Percentiles rank a stretch among this genome's conserved stretches.
phyloP scores from a whole-genome alignment of 108 stramenopile genomes.

The Schizochytrium sp. region DNA sequence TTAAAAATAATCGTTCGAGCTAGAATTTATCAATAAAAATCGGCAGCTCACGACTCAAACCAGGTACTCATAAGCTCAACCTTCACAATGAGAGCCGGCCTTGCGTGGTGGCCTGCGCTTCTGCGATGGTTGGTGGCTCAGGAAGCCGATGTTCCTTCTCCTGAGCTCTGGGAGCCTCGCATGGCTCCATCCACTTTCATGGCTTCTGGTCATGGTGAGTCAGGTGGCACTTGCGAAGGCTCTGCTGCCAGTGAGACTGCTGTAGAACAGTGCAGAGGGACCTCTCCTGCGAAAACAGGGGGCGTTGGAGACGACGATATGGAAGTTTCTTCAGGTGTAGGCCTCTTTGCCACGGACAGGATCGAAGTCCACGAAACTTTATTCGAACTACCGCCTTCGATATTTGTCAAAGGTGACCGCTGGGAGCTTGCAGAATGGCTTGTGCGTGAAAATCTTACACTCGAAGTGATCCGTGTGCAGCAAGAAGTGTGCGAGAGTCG shows the following conservation, averaged over 20 bases:
- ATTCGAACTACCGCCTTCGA: constrained; percentile 3
- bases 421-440: constrained; percentile 58
- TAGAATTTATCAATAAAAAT: no score
- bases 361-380: background rate
- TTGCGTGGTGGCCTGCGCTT: constrained; percentile 54
- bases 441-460: constrained; percentile 1
- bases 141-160: constrained; percentile 48
- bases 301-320: constrained; percentile 6
- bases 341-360: constrained; percentile 17
- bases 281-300: background rate
- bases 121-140: constrained; percentile 40
- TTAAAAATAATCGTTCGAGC: no score
- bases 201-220: background rate
- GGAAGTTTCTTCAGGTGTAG: background rate
- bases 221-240: background rate
- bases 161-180: constrained; percentile 48
- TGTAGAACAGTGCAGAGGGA: background rate
- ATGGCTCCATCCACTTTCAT: background rate
- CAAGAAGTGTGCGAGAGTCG: background rate
- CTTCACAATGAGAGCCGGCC: background rate
- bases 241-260: background rate
- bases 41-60: no score
- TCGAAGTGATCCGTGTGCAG: background rate
- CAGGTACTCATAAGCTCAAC: background rate
- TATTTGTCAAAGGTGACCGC: constrained; percentile 14